Percentiles rank a stretch among this genome's conserved stretches.
Conservation (phyloP, 805 yeast genomes). For the Yamadazyma insecticola region DNA sequence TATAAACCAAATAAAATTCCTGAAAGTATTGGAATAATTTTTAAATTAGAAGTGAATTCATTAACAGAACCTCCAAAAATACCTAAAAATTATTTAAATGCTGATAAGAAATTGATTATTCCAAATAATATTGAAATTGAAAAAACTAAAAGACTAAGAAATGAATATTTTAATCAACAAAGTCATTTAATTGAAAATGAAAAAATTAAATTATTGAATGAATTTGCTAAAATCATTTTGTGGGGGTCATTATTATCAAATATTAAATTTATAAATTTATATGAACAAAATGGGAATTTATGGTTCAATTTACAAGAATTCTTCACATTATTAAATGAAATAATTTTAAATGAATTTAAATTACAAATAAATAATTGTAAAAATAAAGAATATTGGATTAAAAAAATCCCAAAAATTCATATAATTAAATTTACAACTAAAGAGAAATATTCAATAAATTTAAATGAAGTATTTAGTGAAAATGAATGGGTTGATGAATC, state of each 20-base stretch:
- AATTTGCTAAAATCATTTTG: slow-evolving; percentile 25
- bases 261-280: slow-evolving; percentile 15
- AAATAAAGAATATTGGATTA: slow-evolving; percentile 2
- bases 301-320: no score
- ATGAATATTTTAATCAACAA: slow-evolving; percentile 35
- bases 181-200: slow-evolving; percentile 40
- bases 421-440: slow-evolving; percentile 3
- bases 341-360: slow-evolving; percentile 18
- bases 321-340: no score
- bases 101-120: slow-evolving; percentile 32
- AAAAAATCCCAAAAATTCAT: no score
- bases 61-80: slow-evolving; percentile 37
- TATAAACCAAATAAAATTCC: slow-evolving; percentile 18
- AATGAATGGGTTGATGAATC: slow-evolving; percentile 6
- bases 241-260: slow-evolving; percentile 24
- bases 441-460: no score
- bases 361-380: no score
- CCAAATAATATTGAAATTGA: slow-evolving; percentile 34
- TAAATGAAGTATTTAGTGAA: no score
- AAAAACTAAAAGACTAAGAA: slow-evolving; percentile 23
- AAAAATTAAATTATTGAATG: slow-evolving; percentile 31
- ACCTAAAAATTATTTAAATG: slow-evolving; percentile 41
- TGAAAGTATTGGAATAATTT: slow-evolving; percentile 22
- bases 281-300: slow-evolving; percentile 18
- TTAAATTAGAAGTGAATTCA: slow-evolving; percentile 22